Evolutionary conservation across 1,284 basidiomycete genomes (phyloP), one percentile per base, ranked within the genome.

Genomic region (Spongispora temasekensis): DNA sequence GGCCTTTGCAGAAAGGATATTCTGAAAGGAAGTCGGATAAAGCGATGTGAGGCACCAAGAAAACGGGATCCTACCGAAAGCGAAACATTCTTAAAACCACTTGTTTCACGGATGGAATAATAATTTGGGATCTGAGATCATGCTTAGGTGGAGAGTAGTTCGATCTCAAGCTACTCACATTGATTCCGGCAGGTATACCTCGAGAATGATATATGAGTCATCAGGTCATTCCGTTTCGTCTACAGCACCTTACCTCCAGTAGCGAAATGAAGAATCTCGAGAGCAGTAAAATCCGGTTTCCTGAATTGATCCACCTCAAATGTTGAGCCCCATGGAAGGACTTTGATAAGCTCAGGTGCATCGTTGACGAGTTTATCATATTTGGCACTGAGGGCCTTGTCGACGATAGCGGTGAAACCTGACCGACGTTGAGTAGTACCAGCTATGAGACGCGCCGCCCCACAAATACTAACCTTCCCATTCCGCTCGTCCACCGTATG

Each of bases 361-460:
- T 81, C 74, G 57, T 89, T 79, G 34, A 95, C 92, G 28, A 95
- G 81, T 17, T 74, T 82, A 67, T 90, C 90, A 68, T 93, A 95
- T 76, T 92, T 93, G 9, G 85, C 85, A 66, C 90, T 91, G 56
- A 92, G 80, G 61, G 84, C 77, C 76, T 94, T 94, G 79, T 94
- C 86, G 54, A 95, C 93, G 65, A 94, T 89, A 6, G 93, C 92
- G 31, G 91, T 92, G 73, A 95, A 95, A 35, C 91, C 89, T 90
- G 53, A n/a, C n/a, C 42, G 31, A 21, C 37, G 40, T 44, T 61
- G n/a, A n/a, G n/a, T 10, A 59, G 40, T 30, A 44, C 19, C 44
- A 2, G 1, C 3, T 17, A 46, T 9, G 25, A 27, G 35, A 9
- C 34, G 27, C 46, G 44, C 53, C n/a, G n/a, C 57, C 50, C 46